Evolutionary conservation across 2,329 filamentous ascomycete genomes (phyloP).

Genomic region (Ciborinia camelliae): DNA sequence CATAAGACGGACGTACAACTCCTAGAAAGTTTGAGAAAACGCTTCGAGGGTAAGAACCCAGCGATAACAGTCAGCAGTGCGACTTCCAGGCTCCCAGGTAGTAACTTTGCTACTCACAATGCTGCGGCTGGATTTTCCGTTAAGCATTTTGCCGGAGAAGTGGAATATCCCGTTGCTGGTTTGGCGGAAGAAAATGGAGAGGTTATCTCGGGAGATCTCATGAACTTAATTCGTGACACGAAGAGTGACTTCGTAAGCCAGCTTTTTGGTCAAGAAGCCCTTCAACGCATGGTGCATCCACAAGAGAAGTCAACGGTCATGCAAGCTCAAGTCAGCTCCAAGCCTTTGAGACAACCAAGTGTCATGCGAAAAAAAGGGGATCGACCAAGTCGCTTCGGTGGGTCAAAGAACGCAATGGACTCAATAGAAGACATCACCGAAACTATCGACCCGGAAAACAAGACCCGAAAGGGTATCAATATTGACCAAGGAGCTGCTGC

Average conservation of each 20-base stretch:
- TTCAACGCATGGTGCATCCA: constrained; percentile 91
- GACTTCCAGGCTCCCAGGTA: constrained; percentile 75
- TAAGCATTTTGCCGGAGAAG: constrained; percentile 92
- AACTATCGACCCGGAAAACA: constrained; percentile 39
- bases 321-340: constrained; percentile 94
- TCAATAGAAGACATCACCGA: constrained; percentile 48
- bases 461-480: constrained; percentile 42
- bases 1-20: constrained; percentile 87
- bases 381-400: constrained; percentile 30
- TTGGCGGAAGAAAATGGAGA: constrained; percentile 95
- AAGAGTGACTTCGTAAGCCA: constrained; percentile 86
- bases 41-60: constrained; percentile 91
- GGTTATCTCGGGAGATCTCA: constrained; percentile 89
- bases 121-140: constrained; percentile 79
- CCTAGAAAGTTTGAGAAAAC: constrained; percentile 83
- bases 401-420: constrained; percentile 34
- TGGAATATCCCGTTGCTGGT: constrained; percentile 86
- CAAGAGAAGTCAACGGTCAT: constrained; percentile 87
- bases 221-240: constrained; percentile 87
- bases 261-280: constrained; percentile 91
- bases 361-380: constrained; percentile 75
- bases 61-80: constrained; percentile 77
- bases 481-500: constrained; percentile 83
- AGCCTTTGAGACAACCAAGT: constrained; percentile 86
- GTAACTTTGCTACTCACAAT: constrained; percentile 86